A percentile compares a stretch with the other conserved stretches of the same genome.
Conservation (phyloP, 306 rosid species). For the Parietaria judaica region DNA sequence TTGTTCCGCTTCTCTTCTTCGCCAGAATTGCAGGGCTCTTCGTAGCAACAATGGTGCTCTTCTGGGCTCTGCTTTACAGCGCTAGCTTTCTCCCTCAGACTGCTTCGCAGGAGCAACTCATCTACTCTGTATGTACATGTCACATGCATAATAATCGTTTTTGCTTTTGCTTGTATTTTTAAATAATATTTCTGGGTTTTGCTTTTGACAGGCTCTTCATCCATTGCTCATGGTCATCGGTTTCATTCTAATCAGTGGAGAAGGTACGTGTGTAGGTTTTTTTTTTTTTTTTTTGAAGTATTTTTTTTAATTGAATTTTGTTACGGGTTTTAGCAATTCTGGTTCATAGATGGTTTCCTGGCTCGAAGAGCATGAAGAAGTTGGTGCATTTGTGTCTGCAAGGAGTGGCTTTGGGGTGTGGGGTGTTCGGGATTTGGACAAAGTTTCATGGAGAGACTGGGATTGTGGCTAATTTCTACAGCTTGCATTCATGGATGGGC, state of each 20-base stretch:
- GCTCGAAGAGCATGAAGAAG: slow-evolving; percentile 67
- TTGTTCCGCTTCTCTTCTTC: slow-evolving; percentile 33
- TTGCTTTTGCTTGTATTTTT: background rate
- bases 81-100: slow-evolving; percentile 60
- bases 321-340: slow-evolving; percentile 41
- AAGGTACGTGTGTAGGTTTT: slow-evolving; percentile 35
- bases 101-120: slow-evolving; percentile 35
- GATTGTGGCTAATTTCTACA: slow-evolving; percentile 71
- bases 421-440: slow-evolving; percentile 82
- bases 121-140: slow-evolving; percentile 37
- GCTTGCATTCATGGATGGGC: slow-evolving; percentile 98
- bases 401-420: slow-evolving; percentile 74
- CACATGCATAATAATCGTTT: background rate
- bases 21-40: slow-evolving; percentile 52
- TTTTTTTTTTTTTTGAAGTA: background rate
- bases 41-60: slow-evolving; percentile 49
- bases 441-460: slow-evolving; percentile 56
- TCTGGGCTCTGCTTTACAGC: slow-evolving; percentile 61
- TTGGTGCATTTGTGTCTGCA: slow-evolving; percentile 75
- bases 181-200: background rate
- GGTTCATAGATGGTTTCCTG: slow-evolving; percentile 81
- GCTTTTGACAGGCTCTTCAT: slow-evolving; percentile 59
- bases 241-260: slow-evolving; percentile 73
- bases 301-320: background rate
- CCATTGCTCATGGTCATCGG: slow-evolving; percentile 92